phyloP scores from a whole-genome alignment of 1,284 basidiomycete genomes.

The Heterobasidion parviporum region DNA sequence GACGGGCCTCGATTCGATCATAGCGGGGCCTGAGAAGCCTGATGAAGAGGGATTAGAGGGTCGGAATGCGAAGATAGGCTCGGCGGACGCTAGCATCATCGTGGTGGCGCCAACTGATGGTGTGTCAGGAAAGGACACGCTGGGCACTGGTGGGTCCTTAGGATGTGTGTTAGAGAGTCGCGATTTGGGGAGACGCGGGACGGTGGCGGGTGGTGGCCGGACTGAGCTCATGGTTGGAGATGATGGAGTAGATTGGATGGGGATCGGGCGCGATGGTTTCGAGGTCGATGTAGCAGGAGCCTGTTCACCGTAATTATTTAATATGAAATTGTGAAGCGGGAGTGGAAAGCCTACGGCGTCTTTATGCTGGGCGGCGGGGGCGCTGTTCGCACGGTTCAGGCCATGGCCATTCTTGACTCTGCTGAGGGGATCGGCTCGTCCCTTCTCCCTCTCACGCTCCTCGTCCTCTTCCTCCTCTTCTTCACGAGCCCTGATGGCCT shows the following conservation, averaged over 20 bases:
- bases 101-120: slow-evolving; percentile 10
- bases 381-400: slow-evolving; percentile 9
- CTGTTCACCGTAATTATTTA: background rate
- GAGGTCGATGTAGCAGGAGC: background rate
- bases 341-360: slow-evolving; percentile 7
- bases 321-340: background rate
- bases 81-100: slow-evolving; percentile 6
- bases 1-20: slow-evolving; percentile 5
- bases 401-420: slow-evolving; percentile 12
- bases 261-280: slow-evolving; percentile 10
- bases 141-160: slow-evolving; percentile 9
- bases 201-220: slow-evolving; percentile 7
- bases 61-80: slow-evolving; percentile 7
- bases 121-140: slow-evolving; percentile 10
- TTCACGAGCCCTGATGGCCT: slow-evolving; percentile 59
- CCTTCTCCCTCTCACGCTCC: slow-evolving; percentile 47
- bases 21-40: slow-evolving; percentile 3
- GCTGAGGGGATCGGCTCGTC: slow-evolving; percentile 13
- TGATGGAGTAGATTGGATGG: slow-evolving; percentile 17
- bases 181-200: slow-evolving; percentile 12
- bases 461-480: slow-evolving; percentile 77
- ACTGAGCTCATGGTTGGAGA: slow-evolving; percentile 12
- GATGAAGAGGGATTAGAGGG: background rate
- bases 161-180: slow-evolving; percentile 10
- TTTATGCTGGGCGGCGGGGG: slow-evolving; percentile 13